A percentile compares a stretch with the other conserved stretches of the same genome.
Evolutionary conservation across 768 basidiomycete genomes (phyloP).

Genomic region (Bullera alba): DNA sequence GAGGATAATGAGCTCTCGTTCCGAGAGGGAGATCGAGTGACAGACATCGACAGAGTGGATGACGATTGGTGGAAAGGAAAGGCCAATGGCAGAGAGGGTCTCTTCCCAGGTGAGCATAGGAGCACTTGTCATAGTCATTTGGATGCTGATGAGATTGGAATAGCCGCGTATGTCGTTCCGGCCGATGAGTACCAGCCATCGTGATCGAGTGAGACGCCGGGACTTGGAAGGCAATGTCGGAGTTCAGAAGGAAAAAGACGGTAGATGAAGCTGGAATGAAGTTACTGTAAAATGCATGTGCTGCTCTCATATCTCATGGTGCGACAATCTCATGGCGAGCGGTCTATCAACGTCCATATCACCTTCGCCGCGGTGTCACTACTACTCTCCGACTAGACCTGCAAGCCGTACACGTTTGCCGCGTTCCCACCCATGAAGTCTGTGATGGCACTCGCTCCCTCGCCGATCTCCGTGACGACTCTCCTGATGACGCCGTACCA

Average conservation of each 20-base stretch:
- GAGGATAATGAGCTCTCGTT: slow-evolving; percentile 90
- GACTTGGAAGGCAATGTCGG: no score
- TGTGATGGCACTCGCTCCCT: slow-evolving; percentile 24
- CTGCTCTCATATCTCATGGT: no score
- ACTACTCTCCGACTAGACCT: no score
- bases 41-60: slow-evolving; percentile 63
- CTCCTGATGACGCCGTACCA: slow-evolving; percentile 33
- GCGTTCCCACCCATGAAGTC: slow-evolving; percentile 30
- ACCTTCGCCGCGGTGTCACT: no score
- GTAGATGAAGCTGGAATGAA: no score
- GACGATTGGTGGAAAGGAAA: slow-evolving; percentile 38
- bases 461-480: slow-evolving; percentile 22
- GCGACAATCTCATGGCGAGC: no score
- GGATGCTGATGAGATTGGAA: not conserved
- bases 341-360: no score
- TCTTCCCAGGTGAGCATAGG: slow-evolving; percentile 41
- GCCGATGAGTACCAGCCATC: slow-evolving; percentile 16
- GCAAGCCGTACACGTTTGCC: slow-evolving; percentile 23
- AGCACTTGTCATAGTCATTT: not conserved
- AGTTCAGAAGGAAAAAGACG: no score
- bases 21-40: slow-evolving; percentile 71
- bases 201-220: not conserved
- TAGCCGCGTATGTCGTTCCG: slow-evolving; percentile 27
- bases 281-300: no score
- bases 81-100: slow-evolving; percentile 31